Percentiles rank a stretch among this genome's conserved stretches.
phyloP scores from a whole-genome alignment of 371 early-diverging fungal genomes.

The Mucor velutinosus region DNA sequence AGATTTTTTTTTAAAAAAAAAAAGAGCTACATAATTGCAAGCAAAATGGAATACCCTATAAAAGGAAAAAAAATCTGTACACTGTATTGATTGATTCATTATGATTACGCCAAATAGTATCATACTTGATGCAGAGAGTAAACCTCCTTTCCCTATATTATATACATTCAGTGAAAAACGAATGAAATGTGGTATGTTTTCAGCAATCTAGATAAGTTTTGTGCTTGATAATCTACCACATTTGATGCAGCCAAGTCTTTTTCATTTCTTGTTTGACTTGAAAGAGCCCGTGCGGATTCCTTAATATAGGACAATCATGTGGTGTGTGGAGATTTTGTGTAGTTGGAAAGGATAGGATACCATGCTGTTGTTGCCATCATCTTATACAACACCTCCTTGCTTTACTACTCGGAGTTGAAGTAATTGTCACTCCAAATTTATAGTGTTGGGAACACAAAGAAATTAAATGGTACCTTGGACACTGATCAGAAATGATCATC shows the following conservation, averaged over 20 bases:
- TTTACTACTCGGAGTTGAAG: not conserved
- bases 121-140: not conserved
- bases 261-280: not conserved
- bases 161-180: not conserved
- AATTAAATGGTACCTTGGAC: not conserved
- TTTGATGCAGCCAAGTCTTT: not conserved
- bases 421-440: slow-evolving; percentile 1
- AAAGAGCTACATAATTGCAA: not conserved
- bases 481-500: not conserved
- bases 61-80: not conserved
- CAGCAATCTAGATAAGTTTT: not conserved
- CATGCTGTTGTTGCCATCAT: not conserved
- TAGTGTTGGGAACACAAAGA: not conserved
- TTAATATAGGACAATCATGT: slow-evolving; percentile 5
- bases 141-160: not conserved
- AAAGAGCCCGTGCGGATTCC: slow-evolving; percentile 5
- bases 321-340: not conserved
- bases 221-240: not conserved
- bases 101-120: not conserved
- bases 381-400: not conserved
- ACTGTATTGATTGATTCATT: not conserved
- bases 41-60: not conserved
- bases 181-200: not conserved
- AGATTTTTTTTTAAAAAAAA: too few species aligned
- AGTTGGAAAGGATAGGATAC: not conserved